These are phyloP conservation scores for Podaxis sp. DNA, from an alignment of 768 basidiomycete genomes.

Conservation along the genomic window DNA sequence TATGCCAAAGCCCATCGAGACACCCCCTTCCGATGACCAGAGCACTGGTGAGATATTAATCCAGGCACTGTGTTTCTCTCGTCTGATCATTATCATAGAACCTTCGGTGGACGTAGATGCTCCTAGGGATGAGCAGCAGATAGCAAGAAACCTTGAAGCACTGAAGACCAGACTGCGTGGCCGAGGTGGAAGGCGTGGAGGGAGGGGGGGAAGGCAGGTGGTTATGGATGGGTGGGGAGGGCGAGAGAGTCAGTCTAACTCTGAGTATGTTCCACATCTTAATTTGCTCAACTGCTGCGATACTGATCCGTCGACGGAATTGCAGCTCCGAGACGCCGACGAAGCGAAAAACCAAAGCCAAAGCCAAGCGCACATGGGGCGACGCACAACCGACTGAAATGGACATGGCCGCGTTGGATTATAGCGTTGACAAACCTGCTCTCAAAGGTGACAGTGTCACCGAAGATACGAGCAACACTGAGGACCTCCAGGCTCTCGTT, in stretches of 20 bases:
- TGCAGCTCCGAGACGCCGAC: conserved; percentile 60
- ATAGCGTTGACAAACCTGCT: conserved; percentile 57
- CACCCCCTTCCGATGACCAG: conserved; percentile 61
- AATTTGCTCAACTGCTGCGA: neutral
- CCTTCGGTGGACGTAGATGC: conserved; percentile 39
- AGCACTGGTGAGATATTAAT: conserved; percentile 47
- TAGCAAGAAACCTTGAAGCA: conserved; percentile 88
- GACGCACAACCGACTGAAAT: conserved; percentile 75
- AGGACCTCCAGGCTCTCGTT: conserved; percentile 62
- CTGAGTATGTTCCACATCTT: conserved; percentile 57
- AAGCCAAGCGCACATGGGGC: conserved; percentile 90
- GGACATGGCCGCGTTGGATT: conserved; percentile 95
- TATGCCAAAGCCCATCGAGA: conserved; percentile 37
- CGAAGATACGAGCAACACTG: conserved; percentile 29
- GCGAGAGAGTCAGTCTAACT: conserved; percentile 59
- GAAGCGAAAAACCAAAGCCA: conserved; percentile 64
- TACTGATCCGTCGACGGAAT: conserved; percentile 6
- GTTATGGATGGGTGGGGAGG: conserved; percentile 40
- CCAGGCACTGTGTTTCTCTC: neutral
- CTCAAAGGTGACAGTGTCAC: conserved; percentile 26
- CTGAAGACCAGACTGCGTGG: conserved; percentile 84
- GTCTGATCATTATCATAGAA: conserved; percentile 44
- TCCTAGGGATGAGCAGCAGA: conserved; percentile 81
- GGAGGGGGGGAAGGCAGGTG: conserved; percentile 49
- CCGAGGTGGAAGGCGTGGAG: conserved; percentile 60